These are phyloP conservation scores for Boeremia lycopersici DNA, from an alignment of 2,329 filamentous ascomycete genomes.

Conservation along the genomic window DNA sequence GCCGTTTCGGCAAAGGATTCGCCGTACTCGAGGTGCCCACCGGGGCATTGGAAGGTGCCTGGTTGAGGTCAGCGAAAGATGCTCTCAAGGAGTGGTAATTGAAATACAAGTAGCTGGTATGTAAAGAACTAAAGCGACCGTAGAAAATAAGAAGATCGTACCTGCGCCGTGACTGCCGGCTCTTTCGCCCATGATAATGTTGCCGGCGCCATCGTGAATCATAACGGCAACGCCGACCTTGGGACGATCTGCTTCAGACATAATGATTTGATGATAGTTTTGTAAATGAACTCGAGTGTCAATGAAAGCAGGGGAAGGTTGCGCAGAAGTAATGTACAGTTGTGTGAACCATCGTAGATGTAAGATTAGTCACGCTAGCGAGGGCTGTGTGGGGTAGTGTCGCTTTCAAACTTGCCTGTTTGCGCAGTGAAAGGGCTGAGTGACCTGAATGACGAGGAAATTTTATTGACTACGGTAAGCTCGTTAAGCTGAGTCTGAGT, in stretches of 20 bases:
- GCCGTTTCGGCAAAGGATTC: conserved; percentile 69
- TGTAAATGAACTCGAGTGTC: background rate
- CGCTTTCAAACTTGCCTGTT: conserved; percentile 1
- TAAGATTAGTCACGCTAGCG: conserved; percentile 1
- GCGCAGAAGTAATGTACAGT: background rate
- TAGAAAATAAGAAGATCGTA: conserved; percentile 19
- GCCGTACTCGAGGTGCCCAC: conserved; percentile 75
- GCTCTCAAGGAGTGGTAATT: background rate
- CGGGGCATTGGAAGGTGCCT: conserved; percentile 71
- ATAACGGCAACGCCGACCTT: conserved; percentile 58
- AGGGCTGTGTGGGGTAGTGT: background rate
- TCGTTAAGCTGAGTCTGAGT: too few species aligned
- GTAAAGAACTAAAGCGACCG: too few species aligned
- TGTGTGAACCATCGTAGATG: background rate
- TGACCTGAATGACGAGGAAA: background rate
- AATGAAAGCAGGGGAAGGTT: background rate
- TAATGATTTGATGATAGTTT: background rate
- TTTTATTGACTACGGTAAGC: background rate
- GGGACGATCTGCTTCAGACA: conserved; percentile 35
- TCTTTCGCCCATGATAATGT: conserved; percentile 56
- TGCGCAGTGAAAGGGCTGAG: background rate
- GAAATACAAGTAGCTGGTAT: background rate
- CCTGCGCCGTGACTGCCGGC: conserved; percentile 56
- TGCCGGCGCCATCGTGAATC: conserved; percentile 49
- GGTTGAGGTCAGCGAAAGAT: background rate